phyloP scores from a whole-genome alignment of 2,329 filamentous ascomycete species.

The Ophiosphaerella narmari region DNA sequence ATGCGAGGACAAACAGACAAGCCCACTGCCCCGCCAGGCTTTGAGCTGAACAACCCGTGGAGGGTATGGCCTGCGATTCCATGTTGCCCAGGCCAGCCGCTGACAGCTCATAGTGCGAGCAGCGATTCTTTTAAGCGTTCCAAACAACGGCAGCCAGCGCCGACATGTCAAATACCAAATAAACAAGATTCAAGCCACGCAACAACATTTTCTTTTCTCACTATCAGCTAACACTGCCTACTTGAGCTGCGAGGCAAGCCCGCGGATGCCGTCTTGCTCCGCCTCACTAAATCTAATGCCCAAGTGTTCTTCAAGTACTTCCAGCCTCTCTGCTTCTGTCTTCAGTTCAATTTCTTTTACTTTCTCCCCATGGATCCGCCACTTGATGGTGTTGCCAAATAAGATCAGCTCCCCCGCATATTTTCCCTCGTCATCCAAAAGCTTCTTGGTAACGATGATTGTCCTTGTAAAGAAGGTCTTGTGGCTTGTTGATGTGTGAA shows the following conservation, averaged over 20 bases:
- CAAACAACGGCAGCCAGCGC: constrained; percentile 5
- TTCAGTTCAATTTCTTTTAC: constrained; percentile 47
- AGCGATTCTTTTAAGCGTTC: constrained; percentile 40
- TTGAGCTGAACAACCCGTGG: constrained; percentile 71
- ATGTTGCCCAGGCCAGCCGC: constrained; percentile 4
- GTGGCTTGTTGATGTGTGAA: constrained; percentile 41
- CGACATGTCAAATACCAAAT: constrained; percentile 12
- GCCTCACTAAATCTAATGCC: constrained; percentile 47
- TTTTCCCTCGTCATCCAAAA: constrained; percentile 45
- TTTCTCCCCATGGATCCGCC: constrained; percentile 51
- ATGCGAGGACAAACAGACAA: constrained; percentile 66
- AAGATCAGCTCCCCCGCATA: constrained; percentile 48
- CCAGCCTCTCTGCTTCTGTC: constrained; percentile 51
- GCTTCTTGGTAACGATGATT: constrained; percentile 56
- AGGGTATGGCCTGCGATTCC: constrained; percentile 55
- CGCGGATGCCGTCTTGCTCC: constrained; percentile 47
- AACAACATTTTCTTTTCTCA: constrained; percentile 7
- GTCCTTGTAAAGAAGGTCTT: constrained; percentile 39
- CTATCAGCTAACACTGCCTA: constrained; percentile 11
- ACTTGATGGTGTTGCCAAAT: constrained; percentile 52
- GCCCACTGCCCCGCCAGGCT: constrained; percentile 62
- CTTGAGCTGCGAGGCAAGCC: constrained; percentile 41
- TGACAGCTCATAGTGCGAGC: constrained; percentile 44
- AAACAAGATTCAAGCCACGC: constrained; percentile 16
- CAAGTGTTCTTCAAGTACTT: constrained; percentile 51